Percentiles rank a stretch among this genome's conserved stretches.
phyloP scores from a whole-genome alignment of 352 stramenopile species.

The Peronosclerospora sorghi region DNA sequence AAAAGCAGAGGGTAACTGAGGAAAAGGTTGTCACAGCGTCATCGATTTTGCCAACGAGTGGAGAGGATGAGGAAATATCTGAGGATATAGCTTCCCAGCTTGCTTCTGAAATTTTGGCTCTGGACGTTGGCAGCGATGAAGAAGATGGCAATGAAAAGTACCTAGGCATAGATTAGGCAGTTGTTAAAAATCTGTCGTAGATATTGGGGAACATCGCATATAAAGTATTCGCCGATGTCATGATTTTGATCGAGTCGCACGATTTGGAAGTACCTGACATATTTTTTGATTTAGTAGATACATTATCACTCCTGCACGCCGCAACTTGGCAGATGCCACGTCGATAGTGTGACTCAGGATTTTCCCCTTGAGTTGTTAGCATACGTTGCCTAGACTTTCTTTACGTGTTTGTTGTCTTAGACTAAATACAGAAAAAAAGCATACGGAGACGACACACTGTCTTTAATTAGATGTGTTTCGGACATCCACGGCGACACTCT shows the following conservation, averaged over 20 bases:
- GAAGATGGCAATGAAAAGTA: conserved; percentile 50
- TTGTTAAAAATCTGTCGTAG: not conserved
- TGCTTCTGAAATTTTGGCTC: conserved; percentile 48
- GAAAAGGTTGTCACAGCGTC: conserved; percentile 11
- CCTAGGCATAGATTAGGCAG: conserved; percentile 34
- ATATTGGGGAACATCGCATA: conserved; percentile 10
- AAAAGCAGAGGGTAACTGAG: conserved; percentile 12
- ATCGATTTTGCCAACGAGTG: conserved; percentile 25
- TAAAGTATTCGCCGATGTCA: not conserved
- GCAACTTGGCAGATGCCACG: too few relatives aligned
- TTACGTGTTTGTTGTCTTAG: conserved; percentile 9
- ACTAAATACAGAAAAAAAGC: too few relatives aligned
- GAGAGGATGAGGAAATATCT: conserved; percentile 54
- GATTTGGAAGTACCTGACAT: too few relatives aligned
- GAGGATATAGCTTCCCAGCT: conserved; percentile 57
- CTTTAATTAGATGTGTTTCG: too few relatives aligned
- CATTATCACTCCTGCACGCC: conserved; percentile 10
- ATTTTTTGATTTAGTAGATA: too few relatives aligned
- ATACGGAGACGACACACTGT: too few relatives aligned
- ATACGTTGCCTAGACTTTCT: too few relatives aligned
- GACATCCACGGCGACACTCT: too few relatives aligned
- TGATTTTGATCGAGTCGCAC: too few relatives aligned
- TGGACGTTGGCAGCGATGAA: conserved; percentile 82
- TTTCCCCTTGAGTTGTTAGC: too few relatives aligned
- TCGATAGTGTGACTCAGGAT: too few relatives aligned